Evolutionary conservation across 1,139 yeast species (phyloP), one percentile per base, ranked within the genome.

Genomic region (Oligophagozyma castellii): DNA sequence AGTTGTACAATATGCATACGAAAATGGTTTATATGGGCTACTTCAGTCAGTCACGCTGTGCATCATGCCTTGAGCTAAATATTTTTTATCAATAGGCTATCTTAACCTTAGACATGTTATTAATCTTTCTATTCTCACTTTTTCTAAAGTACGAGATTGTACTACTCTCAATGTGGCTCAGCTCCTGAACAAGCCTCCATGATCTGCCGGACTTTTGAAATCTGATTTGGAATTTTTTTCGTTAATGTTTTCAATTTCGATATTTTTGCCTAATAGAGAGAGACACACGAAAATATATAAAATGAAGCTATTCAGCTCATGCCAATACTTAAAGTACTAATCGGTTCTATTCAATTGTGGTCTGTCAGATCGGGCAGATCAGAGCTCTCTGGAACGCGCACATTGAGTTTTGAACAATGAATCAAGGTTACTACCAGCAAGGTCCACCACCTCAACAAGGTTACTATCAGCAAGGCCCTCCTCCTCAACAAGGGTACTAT

Each of bases 381-480:
- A 18, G 20, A 18, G 10, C 10, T 18, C 20, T 18, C 20, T 7
- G 20, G 7, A 18, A 10, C 8, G 10, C 20, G 8, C 10, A 18
- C 20, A 10, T 18, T 10, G 20, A 18, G 10, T 7, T 18, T 7
- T 18, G 20, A 18, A 18, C 8, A 18, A 42, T 41, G 46, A 34
- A 38, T 23, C 42, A 37, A 12, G 33, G 39, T 16, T 40, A 43
- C 32, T 41, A 44, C 29, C 55, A 46, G 27, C 54, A 48, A 28
- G 50, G 49, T 12, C 52, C 34, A 23, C 20, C 20, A 18, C 20
- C 20, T 18, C 56, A 49, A 31, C 56, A 48, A 27, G 55, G 53
- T 13, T 51, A 53, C 36, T 43, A 45, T 30, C 56, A 48, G 31
- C 59, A 54, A 31, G 49, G 46, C 4, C 51, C 52, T n/a, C 56